Evolutionary conservation across 192 early-diverging fungal species (phyloP).

Genomic region (Coemansia sp.): DNA sequence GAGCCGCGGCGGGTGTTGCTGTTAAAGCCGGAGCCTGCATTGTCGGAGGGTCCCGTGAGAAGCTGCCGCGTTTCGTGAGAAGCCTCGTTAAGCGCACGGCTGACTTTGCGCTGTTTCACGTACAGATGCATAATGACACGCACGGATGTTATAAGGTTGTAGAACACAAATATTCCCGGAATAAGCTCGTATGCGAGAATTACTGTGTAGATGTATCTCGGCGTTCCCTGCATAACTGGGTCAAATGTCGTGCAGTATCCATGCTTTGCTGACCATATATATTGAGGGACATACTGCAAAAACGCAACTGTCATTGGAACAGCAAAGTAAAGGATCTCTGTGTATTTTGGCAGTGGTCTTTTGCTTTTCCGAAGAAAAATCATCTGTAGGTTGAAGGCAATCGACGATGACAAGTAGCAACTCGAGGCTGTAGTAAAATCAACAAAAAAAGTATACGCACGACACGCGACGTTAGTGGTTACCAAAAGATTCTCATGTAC

Average conservation of each 20-base stretch:
- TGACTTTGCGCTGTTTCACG: constrained; percentile 20
- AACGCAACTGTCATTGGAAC: constrained; percentile 13
- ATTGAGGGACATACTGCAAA: constrained; percentile 17
- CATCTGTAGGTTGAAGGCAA: constrained; percentile 44
- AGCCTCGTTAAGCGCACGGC: constrained; percentile 9
- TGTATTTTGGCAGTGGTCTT: constrained; percentile 19
- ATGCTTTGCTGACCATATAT: constrained; percentile 16
- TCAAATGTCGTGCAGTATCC: constrained; percentile 18
- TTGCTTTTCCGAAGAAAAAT: constrained; percentile 20
- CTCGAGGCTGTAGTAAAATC: constrained; percentile 15
- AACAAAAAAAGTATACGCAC: constrained; percentile 10
- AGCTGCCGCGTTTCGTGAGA: constrained; percentile 6
- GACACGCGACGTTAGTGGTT: neutral
- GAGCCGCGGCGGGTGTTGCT: neutral
- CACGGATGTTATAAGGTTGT: constrained; percentile 22
- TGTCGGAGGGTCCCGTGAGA: constrained; percentile 9
- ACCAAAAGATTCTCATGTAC: neutral
- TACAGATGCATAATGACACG: constrained; percentile 25
- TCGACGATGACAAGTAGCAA: constrained; percentile 37
- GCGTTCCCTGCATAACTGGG: constrained; percentile 13
- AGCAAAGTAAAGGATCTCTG: constrained; percentile 34
- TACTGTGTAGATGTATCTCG: constrained; percentile 15
- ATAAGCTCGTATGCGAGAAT: constrained; percentile 16
- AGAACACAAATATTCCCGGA: constrained; percentile 24
- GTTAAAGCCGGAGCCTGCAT: neutral